A percentile compares a stretch with the other conserved stretches of the same genome.
These are phyloP conservation scores for Claviceps sp. DNA, from an alignment of 2,329 filamentous ascomycete genomes.

Conservation along the genomic window DNA sequence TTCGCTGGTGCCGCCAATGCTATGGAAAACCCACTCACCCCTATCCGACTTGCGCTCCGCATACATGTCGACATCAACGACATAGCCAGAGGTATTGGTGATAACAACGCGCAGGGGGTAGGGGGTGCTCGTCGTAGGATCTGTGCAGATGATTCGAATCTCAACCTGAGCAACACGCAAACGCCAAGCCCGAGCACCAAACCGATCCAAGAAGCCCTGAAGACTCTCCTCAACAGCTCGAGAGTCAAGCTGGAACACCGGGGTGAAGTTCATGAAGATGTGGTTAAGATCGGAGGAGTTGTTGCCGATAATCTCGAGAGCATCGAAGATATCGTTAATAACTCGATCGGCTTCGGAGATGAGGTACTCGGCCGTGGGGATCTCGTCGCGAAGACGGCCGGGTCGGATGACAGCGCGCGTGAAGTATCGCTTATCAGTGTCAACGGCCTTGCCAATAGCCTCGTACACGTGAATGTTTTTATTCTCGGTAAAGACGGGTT, in stretches of 20 bases:
- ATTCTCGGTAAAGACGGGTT: conserved; percentile 97
- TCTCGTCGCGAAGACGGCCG: conserved; percentile 88
- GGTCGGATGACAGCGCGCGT: conserved; percentile 90
- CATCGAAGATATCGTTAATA: conserved; percentile 95
- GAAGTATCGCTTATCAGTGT: conserved; percentile 97
- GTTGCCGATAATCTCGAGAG: conserved; percentile 95
- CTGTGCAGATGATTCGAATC: conserved; percentile 96
- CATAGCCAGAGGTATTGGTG: conserved; percentile 95
- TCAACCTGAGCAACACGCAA: conserved; percentile 94
- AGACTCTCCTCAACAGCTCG: conserved; percentile 85
- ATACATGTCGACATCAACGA: conserved; percentile 95
- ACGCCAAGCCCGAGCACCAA: conserved; percentile 88
- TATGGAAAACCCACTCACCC: conserved; percentile 97
- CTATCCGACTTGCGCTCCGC: conserved; percentile 96
- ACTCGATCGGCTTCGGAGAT: conserved; percentile 93
- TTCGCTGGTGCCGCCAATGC: conserved; percentile 88
- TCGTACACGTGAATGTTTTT: conserved; percentile 99
- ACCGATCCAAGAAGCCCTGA: conserved; percentile 90
- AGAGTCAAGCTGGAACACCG: conserved; percentile 85
- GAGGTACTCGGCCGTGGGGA: conserved; percentile 95
- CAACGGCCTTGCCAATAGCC: conserved; percentile 83
- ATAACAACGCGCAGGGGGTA: conserved; percentile 93
- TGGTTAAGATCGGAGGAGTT: conserved; percentile 99
- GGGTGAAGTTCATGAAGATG: conserved; percentile 99
- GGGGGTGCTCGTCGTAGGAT: conserved; percentile 67